These are phyloP conservation scores for Diplotaxis tenuifolia DNA, from an alignment of 345 rosid genomes.

Conservation along the genomic window DNA sequence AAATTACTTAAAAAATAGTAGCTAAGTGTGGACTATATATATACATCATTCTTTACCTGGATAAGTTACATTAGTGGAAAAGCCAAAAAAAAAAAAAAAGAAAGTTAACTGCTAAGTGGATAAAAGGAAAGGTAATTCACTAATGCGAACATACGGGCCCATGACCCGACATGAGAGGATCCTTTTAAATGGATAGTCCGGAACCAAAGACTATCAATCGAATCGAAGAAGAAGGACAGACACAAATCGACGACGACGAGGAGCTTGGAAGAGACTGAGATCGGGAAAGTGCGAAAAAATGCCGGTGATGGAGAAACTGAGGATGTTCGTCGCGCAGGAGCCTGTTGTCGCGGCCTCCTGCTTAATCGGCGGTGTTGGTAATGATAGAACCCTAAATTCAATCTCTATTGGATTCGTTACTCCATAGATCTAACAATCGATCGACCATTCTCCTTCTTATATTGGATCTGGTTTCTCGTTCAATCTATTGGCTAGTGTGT, in stretches of 20 bases:
- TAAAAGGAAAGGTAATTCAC: background rate
- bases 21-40: too few species aligned
- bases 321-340: constrained; percentile 83
- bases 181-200: background rate
- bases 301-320: constrained; percentile 82
- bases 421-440: constrained; percentile 12
- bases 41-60: too few species aligned
- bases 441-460: background rate
- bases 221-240: background rate
- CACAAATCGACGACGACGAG: background rate
- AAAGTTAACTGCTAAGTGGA: background rate
- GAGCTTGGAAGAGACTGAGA: constrained; percentile 1
- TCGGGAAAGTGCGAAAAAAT: constrained; percentile 41
- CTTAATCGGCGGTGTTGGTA: constrained; percentile 83
- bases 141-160: background rate
- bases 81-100: background rate
- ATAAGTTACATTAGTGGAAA: background rate
- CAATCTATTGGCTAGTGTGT: background rate
- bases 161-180: constrained; percentile 4
- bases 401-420: background rate
- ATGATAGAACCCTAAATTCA: constrained; percentile 22
- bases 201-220: background rate
- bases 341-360: constrained; percentile 91
- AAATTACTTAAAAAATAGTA: too few species aligned
- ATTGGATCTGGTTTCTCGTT: background rate